Conservation (phyloP, 768 basidiomycete species). For the Sarcomyxa edulis region DNA sequence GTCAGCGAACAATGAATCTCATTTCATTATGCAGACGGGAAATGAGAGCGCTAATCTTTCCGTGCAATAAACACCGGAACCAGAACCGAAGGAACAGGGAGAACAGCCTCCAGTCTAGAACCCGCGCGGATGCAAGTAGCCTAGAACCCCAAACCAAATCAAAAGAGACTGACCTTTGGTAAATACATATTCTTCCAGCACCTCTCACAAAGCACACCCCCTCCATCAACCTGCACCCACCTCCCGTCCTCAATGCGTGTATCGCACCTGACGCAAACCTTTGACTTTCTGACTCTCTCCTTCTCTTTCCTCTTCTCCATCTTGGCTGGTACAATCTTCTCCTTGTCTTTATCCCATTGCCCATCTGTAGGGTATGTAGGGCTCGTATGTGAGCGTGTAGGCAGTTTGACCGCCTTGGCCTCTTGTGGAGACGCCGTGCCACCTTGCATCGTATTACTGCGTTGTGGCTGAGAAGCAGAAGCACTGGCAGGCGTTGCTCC, state of each 20-base stretch:
- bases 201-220: conserved; percentile 73
- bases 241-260: conserved; percentile 70
- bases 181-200: conserved; percentile 98
- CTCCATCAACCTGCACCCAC: conserved; percentile 78
- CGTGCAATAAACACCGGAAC: too few species aligned
- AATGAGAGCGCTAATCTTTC: conserved; percentile 3
- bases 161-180: conserved; percentile 76
- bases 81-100: too few species aligned
- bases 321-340: not conserved
- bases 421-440: conserved; percentile 35
- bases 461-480: too few species aligned
- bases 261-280: conserved; percentile 64
- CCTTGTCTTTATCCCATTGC: conserved; percentile 13
- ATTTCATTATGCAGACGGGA: conserved; percentile 4
- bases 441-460: too few species aligned
- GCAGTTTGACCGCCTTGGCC: conserved; percentile 43
- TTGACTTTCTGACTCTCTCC: too few species aligned
- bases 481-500: too few species aligned
- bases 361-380: conserved; percentile 23
- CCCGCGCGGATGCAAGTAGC: too few species aligned
- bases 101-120: too few species aligned
- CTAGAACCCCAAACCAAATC: too few species aligned
- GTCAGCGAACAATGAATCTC: conserved; percentile 6
- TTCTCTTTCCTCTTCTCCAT: conserved; percentile 22
- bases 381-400: conserved; percentile 49